Evolutionary conservation across 2,329 filamentous ascomycete genomes (phyloP), one percentile per base, ranked within the genome.

Genomic region (Rhinocladiella mackenziei): DNA sequence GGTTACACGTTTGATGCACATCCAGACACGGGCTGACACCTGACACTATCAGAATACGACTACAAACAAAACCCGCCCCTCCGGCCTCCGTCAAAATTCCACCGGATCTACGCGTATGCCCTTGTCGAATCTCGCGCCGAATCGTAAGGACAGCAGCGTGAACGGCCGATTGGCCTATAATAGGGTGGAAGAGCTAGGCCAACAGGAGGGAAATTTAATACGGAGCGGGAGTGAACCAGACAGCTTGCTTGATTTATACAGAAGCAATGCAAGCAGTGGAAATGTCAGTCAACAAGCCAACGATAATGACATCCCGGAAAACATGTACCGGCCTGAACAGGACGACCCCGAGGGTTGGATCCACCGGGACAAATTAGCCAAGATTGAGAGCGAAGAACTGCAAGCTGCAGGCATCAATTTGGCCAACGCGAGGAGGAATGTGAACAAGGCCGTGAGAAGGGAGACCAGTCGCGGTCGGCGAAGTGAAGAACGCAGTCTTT

Each of bases 371-470:
- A 74, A 74, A 54, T 54, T 74, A 45, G 70, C 70, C 15, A 65
- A 65, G 41, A 74, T 74, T 23, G 71, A 74, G 54, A 73, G 69
- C 43, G 68, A 73, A 57, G 71, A 74, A 53, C 55, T 73, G 36
- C 70, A 73, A 40, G 68, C 70, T 52, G 67, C 68, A 7, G 68
- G 69, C 14, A 66, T 71, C 35, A 60, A 66, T 25, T 40, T 69
- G 61, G 54, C 68, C 62, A 45, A 64, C 59, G 43, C 65, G 60
- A 61, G 64, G 48, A 60, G 50, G 61, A 66, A 23, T 59, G 56
- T 38, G 45, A 63, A 59, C 45, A 65, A 65, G 19, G 60, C 53
- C 37, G 60, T 56, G 39, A 60, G 58, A 31, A 63, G 63, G 45
- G 65, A 60, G 13, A 60, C 60, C 30, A 66, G 62, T 50, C 60